A percentile compares a stretch with the other conserved stretches of the same genome.
phyloP scores from a whole-genome alignment of 495 filamentous ascomycete genomes.

The Penicillium cosmopolitanum region DNA sequence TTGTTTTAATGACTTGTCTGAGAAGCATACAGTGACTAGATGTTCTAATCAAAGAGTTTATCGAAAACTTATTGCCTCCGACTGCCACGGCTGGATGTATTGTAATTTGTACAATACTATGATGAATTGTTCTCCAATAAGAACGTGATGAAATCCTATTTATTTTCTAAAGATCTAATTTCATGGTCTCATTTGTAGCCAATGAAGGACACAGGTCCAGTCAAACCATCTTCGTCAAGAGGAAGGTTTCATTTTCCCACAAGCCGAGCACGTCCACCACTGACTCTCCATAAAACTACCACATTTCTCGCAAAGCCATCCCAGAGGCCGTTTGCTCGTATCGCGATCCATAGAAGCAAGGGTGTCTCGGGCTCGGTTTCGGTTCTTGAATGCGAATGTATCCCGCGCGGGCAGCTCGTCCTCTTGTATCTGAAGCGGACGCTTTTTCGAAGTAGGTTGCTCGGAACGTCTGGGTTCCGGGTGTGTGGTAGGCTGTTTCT shows the following conservation, averaged over 20 bases:
- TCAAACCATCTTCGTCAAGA: constrained; percentile 38
- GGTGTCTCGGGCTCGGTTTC: constrained; percentile 39
- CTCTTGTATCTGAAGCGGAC: constrained; percentile 14
- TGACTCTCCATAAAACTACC: constrained; percentile 67
- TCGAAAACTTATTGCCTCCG: too few relatives aligned
- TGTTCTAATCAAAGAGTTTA: too few relatives aligned
- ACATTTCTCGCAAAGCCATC: constrained; percentile 73
- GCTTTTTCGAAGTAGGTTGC: not conserved
- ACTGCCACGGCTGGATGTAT: too few relatives aligned
- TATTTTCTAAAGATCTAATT: not conserved
- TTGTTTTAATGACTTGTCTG: too few relatives aligned
- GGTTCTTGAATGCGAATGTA: constrained; percentile 40
- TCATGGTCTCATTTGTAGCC: not conserved
- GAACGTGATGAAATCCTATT: too few relatives aligned
- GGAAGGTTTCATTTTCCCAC: constrained; percentile 67
- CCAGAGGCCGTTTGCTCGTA: constrained; percentile 50
- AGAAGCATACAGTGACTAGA: too few relatives aligned
- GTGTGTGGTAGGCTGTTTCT: constrained; percentile 1
- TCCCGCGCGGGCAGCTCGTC: constrained; percentile 17
- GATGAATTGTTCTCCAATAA: too few relatives aligned
- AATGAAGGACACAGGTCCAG: not conserved
- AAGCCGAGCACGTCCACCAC: constrained; percentile 79
- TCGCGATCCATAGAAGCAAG: constrained; percentile 43
- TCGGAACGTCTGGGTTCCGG: constrained; percentile 19
- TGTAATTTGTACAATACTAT: too few relatives aligned